A percentile compares a stretch with the other conserved stretches of the same genome.
phyloP scores from a whole-genome alignment of 2,329 filamentous ascomycete species.

The Phoma herbarum region DNA sequence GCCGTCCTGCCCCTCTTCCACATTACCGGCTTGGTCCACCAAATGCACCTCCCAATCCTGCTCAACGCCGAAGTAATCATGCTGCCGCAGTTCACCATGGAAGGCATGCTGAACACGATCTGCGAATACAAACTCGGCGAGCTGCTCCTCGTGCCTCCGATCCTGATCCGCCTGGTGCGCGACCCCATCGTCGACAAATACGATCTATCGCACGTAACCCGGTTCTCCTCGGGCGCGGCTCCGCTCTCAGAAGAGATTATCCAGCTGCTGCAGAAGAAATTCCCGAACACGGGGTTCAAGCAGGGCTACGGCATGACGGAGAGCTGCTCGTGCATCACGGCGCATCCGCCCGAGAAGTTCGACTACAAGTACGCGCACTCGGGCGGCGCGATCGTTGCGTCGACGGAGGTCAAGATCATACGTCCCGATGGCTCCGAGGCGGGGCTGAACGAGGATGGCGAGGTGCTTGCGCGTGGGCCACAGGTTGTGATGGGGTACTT shows the following conservation, averaged over 20 bases:
- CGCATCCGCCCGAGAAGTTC: constrained; percentile 65
- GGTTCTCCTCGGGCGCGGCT: constrained; percentile 69
- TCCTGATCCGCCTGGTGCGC: constrained; percentile 67
- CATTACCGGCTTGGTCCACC: constrained; percentile 50
- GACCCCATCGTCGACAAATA: constrained; percentile 65
- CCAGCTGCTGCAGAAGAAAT: constrained; percentile 63
- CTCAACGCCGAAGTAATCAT: constrained; percentile 73
- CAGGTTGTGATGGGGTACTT: constrained; percentile 63
- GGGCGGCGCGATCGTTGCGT: constrained; percentile 65
- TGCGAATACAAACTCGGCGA: constrained; percentile 62
- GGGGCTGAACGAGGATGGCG: constrained; percentile 61
- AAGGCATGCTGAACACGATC: constrained; percentile 57
- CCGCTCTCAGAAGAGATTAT: constrained; percentile 67
- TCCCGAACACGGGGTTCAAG: constrained; percentile 68
- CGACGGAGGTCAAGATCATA: constrained; percentile 68
- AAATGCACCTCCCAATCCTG: constrained; percentile 68
- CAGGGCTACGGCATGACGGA: constrained; percentile 77
- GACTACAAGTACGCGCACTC: constrained; percentile 66
- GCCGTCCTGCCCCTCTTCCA: constrained; percentile 48
- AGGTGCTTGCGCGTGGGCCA: constrained; percentile 60
- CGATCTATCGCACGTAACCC: constrained; percentile 63
- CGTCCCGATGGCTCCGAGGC: constrained; percentile 64
- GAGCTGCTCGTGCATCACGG: constrained; percentile 69
- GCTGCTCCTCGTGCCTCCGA: constrained; percentile 63
- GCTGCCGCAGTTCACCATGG: constrained; percentile 69